phyloP scores from a whole-genome alignment of 2,329 filamentous ascomycete genomes.

The Colletotrichum incanum region DNA sequence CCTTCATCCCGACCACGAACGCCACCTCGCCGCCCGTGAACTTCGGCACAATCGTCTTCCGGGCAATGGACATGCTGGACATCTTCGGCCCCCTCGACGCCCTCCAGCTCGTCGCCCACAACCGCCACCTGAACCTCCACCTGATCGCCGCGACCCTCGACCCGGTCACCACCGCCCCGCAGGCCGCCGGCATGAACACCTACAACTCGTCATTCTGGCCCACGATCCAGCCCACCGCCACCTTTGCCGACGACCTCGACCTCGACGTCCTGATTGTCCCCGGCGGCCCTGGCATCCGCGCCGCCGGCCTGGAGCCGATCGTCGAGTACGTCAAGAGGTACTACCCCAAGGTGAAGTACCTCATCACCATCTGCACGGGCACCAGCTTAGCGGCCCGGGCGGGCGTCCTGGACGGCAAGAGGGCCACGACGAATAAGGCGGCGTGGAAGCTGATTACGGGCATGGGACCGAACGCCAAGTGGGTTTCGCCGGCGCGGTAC shows the following conservation, averaged over 20 bases:
- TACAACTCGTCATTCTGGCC: slow-evolving; percentile 56
- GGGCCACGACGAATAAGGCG: slow-evolving; percentile 78
- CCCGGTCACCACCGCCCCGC: slow-evolving; percentile 57
- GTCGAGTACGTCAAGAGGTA: slow-evolving; percentile 58
- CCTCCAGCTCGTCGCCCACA: slow-evolving; percentile 44
- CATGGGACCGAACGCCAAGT: slow-evolving; percentile 67
- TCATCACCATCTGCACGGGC: slow-evolving; percentile 79
- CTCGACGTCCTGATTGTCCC: slow-evolving; percentile 78
- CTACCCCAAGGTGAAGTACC: slow-evolving; percentile 66
- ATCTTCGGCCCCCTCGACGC: slow-evolving; percentile 46
- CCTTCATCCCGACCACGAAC: neutral
- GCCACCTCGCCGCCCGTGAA: slow-evolving; percentile 23
- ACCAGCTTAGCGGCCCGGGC: slow-evolving; percentile 70
- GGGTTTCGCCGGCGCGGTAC: slow-evolving; percentile 75
- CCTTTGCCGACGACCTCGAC: slow-evolving; percentile 67
- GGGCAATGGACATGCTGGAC: slow-evolving; percentile 45
- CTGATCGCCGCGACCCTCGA: slow-evolving; percentile 59
- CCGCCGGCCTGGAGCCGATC: slow-evolving; percentile 52
- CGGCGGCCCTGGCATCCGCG: slow-evolving; percentile 69
- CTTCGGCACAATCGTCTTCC: slow-evolving; percentile 45
- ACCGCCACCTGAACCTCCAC: slow-evolving; percentile 54
- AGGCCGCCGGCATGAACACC: slow-evolving; percentile 49
- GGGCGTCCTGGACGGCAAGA: slow-evolving; percentile 72
- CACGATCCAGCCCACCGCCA: slow-evolving; percentile 60
- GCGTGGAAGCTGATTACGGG: slow-evolving; percentile 66